A percentile compares a stretch with the other conserved stretches of the same genome.
These are phyloP conservation scores for Hymenochaete sp. DNA, from an alignment of 1,284 basidiomycete species.

Conservation along the genomic window DNA sequence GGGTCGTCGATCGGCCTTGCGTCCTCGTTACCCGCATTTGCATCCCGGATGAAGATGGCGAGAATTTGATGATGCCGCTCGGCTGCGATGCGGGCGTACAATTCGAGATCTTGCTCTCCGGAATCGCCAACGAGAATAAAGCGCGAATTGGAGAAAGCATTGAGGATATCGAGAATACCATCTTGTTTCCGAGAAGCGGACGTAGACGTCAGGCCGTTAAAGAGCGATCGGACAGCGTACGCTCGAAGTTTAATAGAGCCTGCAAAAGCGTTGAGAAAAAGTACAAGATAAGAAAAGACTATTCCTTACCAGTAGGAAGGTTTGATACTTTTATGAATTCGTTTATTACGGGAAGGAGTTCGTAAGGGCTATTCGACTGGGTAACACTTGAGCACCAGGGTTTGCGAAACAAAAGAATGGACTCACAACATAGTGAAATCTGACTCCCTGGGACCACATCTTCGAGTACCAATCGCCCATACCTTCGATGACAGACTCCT, in stretches of 20 bases:
- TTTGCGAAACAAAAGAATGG: background rate
- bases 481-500: conserved; percentile 73
- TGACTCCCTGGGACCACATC: conserved; percentile 60
- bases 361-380: conserved; percentile 84
- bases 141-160: conserved; percentile 60
- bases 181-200: conserved; percentile 74
- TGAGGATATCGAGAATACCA: conserved; percentile 71
- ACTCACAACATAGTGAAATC: conserved; percentile 83
- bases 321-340: conserved; percentile 70
- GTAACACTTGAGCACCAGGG: conserved; percentile 19
- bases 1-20: conserved; percentile 42
- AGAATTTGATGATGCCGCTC: conserved; percentile 60
- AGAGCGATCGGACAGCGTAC: conserved; percentile 73
- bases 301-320: conserved; percentile 48
- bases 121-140: conserved; percentile 85
- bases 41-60: conserved; percentile 74
- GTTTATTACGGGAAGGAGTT: conserved; percentile 71
- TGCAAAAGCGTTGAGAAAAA: conserved; percentile 20
- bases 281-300: conserved; percentile 17
- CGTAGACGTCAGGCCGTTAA: conserved; percentile 65
- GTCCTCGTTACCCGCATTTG: conserved; percentile 31
- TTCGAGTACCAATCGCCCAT: conserved; percentile 78
- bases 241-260: conserved; percentile 69
- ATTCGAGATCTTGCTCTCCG: conserved; percentile 74
- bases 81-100: conserved; percentile 65